phyloP scores from a whole-genome alignment of 306 rosid species.

The Dryas drummondii region DNA sequence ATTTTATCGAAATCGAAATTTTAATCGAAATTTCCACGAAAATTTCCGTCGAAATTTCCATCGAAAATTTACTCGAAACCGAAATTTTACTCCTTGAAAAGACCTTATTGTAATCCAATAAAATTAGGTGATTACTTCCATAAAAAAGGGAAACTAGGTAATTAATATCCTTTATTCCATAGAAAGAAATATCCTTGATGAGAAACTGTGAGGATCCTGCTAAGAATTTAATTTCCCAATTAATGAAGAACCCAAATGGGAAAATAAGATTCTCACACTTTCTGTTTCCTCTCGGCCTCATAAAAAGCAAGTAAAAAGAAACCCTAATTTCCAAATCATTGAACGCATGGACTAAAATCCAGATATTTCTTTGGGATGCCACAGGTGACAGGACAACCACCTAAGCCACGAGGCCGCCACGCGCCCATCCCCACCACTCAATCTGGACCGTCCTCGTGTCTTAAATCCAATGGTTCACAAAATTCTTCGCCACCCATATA shows the following conservation, averaged over 20 bases:
- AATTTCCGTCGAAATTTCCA: too few species aligned
- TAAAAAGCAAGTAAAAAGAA: background rate
- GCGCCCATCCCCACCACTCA: slow-evolving; percentile 35
- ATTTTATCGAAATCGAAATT: too few species aligned
- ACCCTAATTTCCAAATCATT: background rate
- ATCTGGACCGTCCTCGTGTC: slow-evolving; percentile 45
- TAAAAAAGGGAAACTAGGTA: too few species aligned
- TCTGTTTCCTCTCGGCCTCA: background rate
- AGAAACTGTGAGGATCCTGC: background rate
- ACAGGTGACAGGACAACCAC: slow-evolving; percentile 3
- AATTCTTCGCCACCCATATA: slow-evolving; percentile 2
- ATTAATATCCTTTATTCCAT: too few species aligned
- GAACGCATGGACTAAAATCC: slow-evolving; percentile 19
- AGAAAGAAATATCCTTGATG: too few species aligned
- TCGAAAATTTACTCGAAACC: too few species aligned
- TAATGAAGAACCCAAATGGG: background rate
- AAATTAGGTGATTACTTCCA: too few species aligned
- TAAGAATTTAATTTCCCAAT: background rate
- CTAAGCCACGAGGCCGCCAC: slow-evolving; percentile 64
- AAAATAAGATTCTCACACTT: background rate
- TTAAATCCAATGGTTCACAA: slow-evolving; percentile 37
- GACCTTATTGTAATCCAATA: too few species aligned
- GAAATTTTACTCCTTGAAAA: too few species aligned
- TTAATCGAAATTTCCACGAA: too few species aligned
- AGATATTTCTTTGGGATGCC: slow-evolving; percentile 28